These are phyloP conservation scores for Saccharomyces uvarum DNA, from an alignment of 1,139 yeast genomes.

Conservation along the genomic window DNA sequence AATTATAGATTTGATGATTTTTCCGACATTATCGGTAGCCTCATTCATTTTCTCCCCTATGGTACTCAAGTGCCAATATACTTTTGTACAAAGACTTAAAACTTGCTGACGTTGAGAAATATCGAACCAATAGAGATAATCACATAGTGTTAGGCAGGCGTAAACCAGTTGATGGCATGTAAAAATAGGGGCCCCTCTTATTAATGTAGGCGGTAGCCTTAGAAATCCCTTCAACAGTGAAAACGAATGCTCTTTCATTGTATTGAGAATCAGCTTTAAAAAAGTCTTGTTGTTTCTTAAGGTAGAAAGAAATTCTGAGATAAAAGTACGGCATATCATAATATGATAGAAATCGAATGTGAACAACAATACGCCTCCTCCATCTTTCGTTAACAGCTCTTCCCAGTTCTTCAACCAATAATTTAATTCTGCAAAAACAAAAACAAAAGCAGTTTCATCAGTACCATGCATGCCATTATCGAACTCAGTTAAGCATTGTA, in stretches of 20 bases:
- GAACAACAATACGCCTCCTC: constrained; percentile 39
- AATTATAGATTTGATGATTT: constrained; percentile 42
- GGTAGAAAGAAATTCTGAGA: constrained; percentile 24
- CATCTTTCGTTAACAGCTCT: constrained; percentile 38
- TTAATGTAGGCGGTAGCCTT: constrained; percentile 37
- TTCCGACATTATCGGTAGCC: constrained; percentile 49
- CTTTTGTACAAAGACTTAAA: constrained; percentile 40
- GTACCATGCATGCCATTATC: constrained; percentile 1
- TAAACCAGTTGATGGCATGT: constrained; percentile 45
- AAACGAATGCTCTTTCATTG: constrained; percentile 38
- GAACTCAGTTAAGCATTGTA: constrained; percentile 8
- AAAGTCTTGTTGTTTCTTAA: constrained; percentile 17
- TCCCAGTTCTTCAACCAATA: constrained; percentile 41
- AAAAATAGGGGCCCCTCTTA: constrained; percentile 46
- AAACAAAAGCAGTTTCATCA: constrained; percentile 1
- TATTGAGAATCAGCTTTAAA: constrained; percentile 30
- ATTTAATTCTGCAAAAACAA: constrained; percentile 31
- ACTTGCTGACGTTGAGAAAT: constrained; percentile 34
- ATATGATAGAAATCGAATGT: constrained; percentile 40
- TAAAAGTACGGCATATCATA: constrained; percentile 37
- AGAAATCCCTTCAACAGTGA: constrained; percentile 38
- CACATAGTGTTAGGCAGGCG: constrained; percentile 44
- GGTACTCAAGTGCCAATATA: constrained; percentile 49
- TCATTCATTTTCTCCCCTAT: constrained; percentile 48
- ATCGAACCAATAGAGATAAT: constrained; percentile 36